Conservation (phyloP, 2,329 filamentous ascomycete species). For the Setomelanomma holmii region DNA sequence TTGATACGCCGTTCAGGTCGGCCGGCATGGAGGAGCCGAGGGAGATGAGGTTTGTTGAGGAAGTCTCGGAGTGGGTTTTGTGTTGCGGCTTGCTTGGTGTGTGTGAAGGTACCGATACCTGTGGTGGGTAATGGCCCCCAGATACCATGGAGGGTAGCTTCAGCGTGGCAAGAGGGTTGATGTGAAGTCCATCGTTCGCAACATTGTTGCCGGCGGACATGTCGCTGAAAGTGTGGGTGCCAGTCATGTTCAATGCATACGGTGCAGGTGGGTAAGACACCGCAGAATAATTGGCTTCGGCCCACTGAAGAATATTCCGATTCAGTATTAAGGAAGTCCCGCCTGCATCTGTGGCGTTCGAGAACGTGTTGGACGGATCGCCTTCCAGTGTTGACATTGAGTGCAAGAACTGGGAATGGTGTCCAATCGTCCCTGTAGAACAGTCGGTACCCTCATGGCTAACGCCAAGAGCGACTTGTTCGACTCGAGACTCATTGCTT, state of each 20-base stretch:
- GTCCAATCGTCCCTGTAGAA: no score
- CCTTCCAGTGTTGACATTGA: slow-evolving; percentile 12
- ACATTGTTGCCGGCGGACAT: slow-evolving; percentile 15
- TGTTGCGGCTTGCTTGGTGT: neutral
- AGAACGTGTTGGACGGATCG: slow-evolving; percentile 19
- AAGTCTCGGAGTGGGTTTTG: neutral
- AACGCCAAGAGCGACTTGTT: no score
- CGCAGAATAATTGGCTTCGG: slow-evolving; percentile 34
- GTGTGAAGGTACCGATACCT: neutral
- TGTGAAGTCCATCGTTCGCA: slow-evolving; percentile 32
- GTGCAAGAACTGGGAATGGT: no score
- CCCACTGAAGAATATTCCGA: slow-evolving; percentile 50
- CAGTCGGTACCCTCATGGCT: no score
- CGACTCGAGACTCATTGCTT: no score
- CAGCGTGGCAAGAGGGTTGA: slow-evolving; percentile 40
- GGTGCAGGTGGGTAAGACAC: neutral
- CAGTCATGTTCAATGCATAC: neutral
- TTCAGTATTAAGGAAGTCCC: slow-evolving; percentile 44
- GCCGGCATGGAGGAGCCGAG: neutral
- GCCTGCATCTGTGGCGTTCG: slow-evolving; percentile 29
- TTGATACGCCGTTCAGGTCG: neutral
- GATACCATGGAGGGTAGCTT: slow-evolving; percentile 27
- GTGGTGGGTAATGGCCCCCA: slow-evolving; percentile 1
- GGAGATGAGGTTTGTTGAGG: neutral
- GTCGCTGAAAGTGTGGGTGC: slow-evolving; percentile 3